These are phyloP conservation scores for Marchantia polymorpha DNA, from an alignment of 225 moss, liverwort and hornwort species.

Conservation along the genomic window DNA sequence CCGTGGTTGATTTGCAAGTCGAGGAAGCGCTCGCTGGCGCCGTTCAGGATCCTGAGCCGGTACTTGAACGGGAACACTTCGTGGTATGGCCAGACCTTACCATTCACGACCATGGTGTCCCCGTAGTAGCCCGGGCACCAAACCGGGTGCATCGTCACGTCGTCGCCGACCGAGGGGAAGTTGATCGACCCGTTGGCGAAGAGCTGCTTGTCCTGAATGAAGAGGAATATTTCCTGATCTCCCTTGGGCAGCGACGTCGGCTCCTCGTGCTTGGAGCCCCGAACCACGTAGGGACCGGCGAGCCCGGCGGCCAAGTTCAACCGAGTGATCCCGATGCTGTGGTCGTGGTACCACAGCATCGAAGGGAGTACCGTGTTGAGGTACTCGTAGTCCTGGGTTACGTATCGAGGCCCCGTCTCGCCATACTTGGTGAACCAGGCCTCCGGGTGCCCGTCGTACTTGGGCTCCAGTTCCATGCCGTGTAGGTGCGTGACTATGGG, in stretches of 20 bases:
- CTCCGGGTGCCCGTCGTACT: conserved; percentile 69
- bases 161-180: conserved; percentile 46
- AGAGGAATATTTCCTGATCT: conserved; percentile 37
- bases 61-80: conserved; percentile 41
- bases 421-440: conserved; percentile 62
- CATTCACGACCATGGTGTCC: conserved; percentile 46
- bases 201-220: conserved; percentile 35
- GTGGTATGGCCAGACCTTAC: conserved; percentile 50
- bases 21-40: conserved; percentile 59
- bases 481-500: conserved; percentile 70
- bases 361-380: conserved; percentile 44
- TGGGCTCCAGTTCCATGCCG: conserved; percentile 51
- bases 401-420: conserved; percentile 41
- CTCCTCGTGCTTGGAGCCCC: conserved; percentile 8
- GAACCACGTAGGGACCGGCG: conserved; percentile 44
- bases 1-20: conserved; percentile 37
- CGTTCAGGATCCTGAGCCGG: conserved; percentile 56
- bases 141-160: conserved; percentile 26
- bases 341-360: conserved; percentile 78
- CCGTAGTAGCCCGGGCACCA: conserved; percentile 56
- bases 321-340: conserved; percentile 64
- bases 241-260: conserved; percentile 19
- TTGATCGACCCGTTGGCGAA: conserved; percentile 48
- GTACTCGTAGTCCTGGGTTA: conserved; percentile 55
- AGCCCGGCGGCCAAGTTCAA: conserved; percentile 54